phyloP scores from a whole-genome alignment of 305 asterid genomes.

The Rubia peregrina region DNA sequence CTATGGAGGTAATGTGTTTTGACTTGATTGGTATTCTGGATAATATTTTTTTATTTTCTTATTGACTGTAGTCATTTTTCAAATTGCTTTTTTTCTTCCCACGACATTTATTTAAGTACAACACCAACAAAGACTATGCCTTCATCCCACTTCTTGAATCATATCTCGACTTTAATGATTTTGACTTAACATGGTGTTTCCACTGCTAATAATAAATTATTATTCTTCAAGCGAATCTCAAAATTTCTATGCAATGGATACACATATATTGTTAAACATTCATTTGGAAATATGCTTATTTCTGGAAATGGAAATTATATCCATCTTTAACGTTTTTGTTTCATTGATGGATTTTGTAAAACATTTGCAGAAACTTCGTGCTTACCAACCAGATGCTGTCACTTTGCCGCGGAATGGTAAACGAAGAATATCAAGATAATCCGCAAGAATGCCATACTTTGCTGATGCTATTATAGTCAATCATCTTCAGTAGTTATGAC shows the following conservation, averaged over 20 bases:
- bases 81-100: background rate
- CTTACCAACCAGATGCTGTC: slow-evolving; percentile 97
- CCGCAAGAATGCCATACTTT: no score
- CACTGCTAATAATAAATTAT: background rate
- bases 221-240: background rate
- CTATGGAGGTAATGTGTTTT: slow-evolving; percentile 74
- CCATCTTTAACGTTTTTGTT: slow-evolving; percentile 7
- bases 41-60: background rate
- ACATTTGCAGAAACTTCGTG: slow-evolving; percentile 73
- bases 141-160: no score
- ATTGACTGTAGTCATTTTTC: background rate
- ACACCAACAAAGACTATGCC: no score
- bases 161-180: background rate
- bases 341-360: slow-evolving; percentile 18
- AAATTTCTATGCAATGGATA: background rate
- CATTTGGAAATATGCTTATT: background rate
- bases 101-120: no score
- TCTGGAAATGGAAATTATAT: background rate
- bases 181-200: background rate
- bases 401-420: slow-evolving; percentile 91
- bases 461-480: no score
- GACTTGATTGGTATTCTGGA: background rate
- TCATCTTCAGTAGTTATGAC: no score
- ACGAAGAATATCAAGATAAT: slow-evolving; percentile 6
- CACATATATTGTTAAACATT: background rate